Evolutionary conservation across 345 rosid genomes (phyloP), one percentile per base, ranked within the genome.

Genomic region (Barbarea vulgaris): DNA sequence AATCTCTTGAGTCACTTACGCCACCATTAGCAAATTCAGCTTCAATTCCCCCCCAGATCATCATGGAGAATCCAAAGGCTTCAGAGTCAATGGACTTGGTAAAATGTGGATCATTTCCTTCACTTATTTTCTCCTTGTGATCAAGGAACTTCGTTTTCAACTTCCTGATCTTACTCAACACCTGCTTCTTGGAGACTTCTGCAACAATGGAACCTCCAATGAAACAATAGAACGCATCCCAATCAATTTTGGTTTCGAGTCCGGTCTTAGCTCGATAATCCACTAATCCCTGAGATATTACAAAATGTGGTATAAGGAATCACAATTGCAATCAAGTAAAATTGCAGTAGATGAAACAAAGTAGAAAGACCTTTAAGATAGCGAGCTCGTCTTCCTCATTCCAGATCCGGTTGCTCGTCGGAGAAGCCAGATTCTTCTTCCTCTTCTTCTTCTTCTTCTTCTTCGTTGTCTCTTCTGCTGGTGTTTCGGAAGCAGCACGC

Each of bases 351-450:
- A 33, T 47, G 41, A 56, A 24, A 58, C 10, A 18, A 22, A 34
- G 8, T 6, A 28, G 6, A 12, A 21, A 30, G 2, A 74, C 73
- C 69, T 61, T 69, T 53, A 76, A 62, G 64, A 76, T 18, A 44
- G 58, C 8, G 39, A 76, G 64, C 33, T 76, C 80, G 25, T 76
- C 75, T 21, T 76, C 75, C 30, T 69, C 64, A 64, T 18, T 76
- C 79, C 75, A 76, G 47, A 60, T 61, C 70, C 46, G 46, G 17
- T 61, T 61, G 3, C 10, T 41, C 44, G 14, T 19, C 2, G 67
- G 42, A 4, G 78, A 74, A 28, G 51, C 39, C 61, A 21, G 3
- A n/a, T 24, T 33, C 51, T 19, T 19, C n/a, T 44, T 65, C 57
- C 15, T 64, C 54, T 33, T 36, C 30, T 46, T 72, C 54, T 11